Base-by-base conservation (phyloP, 2,329 filamentous ascomycete species). In the Blastomyces parvus region DNA sequence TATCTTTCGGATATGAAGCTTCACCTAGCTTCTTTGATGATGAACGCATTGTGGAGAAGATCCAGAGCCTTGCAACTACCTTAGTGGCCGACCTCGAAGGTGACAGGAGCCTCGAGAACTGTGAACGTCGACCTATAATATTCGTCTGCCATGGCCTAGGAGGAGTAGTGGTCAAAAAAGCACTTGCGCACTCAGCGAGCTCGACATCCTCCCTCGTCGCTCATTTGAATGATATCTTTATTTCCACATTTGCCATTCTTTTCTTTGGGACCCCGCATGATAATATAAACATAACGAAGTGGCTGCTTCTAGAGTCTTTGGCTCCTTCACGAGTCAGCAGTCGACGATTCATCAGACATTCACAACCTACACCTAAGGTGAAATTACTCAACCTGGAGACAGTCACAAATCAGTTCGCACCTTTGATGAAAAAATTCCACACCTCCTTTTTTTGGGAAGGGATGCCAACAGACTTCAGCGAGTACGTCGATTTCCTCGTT, bases 401-500 rank as follows among this genome's bases (percentile, higher is more conserved):
- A 53, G 72, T 75, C 65, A 72, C 70, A 17, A 71, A 74, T 63
- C 67, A 72, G 63, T 76, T 76, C 61, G 68, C 67, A 22, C 73
- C 74, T 0, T 56, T 76, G 36, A 71, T 76, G 68, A 72, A 73
- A 64, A 68, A 70, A 52, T 74, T 74, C 63, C 65, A 69, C 46
- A 69, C 75, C 19, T 71, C 70, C 59, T 73, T 73, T 62, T 77
- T 76, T 67, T 76, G 74, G 74, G 74, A 77, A 64, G 67, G 71
- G 52, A 59, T 73, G 53, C 67, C 70, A 63, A 76, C 73, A 40
- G 27, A 30, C 22, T 33, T 30, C 6, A 11, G 13, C 17, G 27
- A 9, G 17, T n/a, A 33, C 30, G 14, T 30, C 5, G 52, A 33
- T 5, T 56, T 30, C 30, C 1, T 56, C 27, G 27, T 56, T 2